phyloP scores from a whole-genome alignment of 2,329 filamentous ascomycete species.

The Monilinia fructigena region DNA sequence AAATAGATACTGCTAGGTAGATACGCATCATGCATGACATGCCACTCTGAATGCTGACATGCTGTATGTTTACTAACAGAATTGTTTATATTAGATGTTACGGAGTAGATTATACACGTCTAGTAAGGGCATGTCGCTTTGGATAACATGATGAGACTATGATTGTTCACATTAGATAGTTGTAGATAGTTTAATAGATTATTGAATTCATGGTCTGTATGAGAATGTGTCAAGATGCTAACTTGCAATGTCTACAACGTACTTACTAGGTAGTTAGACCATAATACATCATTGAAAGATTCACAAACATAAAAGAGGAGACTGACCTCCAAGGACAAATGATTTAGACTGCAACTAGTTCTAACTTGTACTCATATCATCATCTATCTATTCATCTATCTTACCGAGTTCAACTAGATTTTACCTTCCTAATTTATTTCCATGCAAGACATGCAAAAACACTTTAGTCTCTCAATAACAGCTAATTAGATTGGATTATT shows the following conservation, averaged over 20 bases:
- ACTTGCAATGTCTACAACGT: background rate
- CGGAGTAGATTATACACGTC: no score
- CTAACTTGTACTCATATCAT: background rate
- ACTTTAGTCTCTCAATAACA: background rate
- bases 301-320: background rate
- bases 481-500: background rate
- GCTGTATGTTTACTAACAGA: no score
- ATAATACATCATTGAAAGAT: background rate
- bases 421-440: background rate
- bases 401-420: background rate
- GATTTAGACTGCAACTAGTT: background rate
- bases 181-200: background rate
- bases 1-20: no score
- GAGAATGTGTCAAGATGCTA: no score
- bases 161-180: background rate
- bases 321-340: background rate
- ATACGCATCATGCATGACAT: no score
- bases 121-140: no score
- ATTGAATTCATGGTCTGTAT: no score
- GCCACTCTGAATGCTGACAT: no score
- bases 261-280: no score
- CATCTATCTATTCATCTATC: background rate
- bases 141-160: no score
- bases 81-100: no score
- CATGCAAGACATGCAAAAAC: background rate